phyloP scores from a whole-genome alignment of 2,329 filamentous ascomycete species.

The Ceratocystis colombiana region DNA sequence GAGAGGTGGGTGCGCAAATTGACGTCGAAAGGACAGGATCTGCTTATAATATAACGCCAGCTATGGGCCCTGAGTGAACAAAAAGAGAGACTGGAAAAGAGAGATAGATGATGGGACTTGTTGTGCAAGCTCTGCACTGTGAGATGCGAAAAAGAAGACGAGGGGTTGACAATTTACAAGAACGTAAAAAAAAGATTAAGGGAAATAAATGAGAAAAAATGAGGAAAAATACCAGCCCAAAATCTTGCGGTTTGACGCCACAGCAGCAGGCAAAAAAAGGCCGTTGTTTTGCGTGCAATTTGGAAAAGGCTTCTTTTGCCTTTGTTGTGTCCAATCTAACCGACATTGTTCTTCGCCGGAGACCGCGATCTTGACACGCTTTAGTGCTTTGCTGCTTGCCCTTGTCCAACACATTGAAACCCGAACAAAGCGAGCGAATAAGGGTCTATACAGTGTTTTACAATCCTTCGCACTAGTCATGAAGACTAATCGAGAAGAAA shows the following conservation, averaged over 20 bases:
- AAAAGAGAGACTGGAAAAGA: neutral
- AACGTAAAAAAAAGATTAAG: neutral
- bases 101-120: neutral
- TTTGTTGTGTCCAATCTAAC: neutral
- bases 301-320: neutral
- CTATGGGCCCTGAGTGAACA: neutral
- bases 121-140: constrained; percentile 1
- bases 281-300: neutral
- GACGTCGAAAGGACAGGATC: neutral
- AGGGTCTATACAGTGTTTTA: neutral
- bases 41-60: too few relatives aligned
- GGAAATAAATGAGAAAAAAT: neutral
- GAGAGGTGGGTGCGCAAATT: constrained; percentile 4
- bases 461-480: neutral
- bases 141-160: neutral
- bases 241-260: neutral
- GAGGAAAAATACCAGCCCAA: neutral
- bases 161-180: neutral
- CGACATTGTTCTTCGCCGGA: neutral
- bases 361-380: neutral
- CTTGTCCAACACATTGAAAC: too few relatives aligned
- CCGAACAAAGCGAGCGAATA: neutral
- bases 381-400: neutral
- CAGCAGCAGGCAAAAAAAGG: neutral
- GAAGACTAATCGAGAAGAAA: neutral